Base-by-base conservation (phyloP, 768 basidiomycete species). In the Agaricus bisporus region DNA sequence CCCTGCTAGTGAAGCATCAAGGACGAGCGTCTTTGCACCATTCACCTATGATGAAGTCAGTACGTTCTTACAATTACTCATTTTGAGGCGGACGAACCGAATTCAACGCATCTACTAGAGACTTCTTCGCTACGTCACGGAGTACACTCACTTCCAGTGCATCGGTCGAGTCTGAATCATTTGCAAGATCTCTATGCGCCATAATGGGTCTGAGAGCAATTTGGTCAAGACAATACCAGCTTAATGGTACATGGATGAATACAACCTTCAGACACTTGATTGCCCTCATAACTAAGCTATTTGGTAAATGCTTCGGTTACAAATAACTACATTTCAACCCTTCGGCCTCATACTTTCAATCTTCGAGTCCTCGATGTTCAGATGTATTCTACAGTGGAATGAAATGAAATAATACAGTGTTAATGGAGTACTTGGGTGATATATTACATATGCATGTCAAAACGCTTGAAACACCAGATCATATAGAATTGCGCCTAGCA, bases 11-110 rank as follows among this genome's bases (percentile, higher is more conserved):
- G 85, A 77, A 4, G 88, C 75, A 62, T 98, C 93, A 1, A 99
- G 78, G n/a, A 98, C 91, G 26, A 99, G 82, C 0, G 95, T 99
- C 75, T 99, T 98, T 42, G 89, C 86, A 14, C 95, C 95, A 68
- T 88, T 91, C 8, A 93, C 86, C 90, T 92, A 57, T 57, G 53
- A 56, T 35, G 46, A 12, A 32, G 56, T 55, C 37, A 52, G 41
- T 41, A 51, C 25, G 41, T 22, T 55, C 29, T 18, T 8, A 17
- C 44, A 43, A 35, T 41, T 36, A 50, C 28, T 49, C 39, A 49
- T 32, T 51, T 18, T 46, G 41, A 18, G 45, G 25, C 43, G 44
- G 46, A 70, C 73, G 32, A 60, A 87, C 91, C 38, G 91, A 85
- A 66, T 95, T 95, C 58, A 97, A 70, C 17, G 88, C 82, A 62